Conservation (phyloP, 345 rosid genomes). For the Lepidium sativum region DNA sequence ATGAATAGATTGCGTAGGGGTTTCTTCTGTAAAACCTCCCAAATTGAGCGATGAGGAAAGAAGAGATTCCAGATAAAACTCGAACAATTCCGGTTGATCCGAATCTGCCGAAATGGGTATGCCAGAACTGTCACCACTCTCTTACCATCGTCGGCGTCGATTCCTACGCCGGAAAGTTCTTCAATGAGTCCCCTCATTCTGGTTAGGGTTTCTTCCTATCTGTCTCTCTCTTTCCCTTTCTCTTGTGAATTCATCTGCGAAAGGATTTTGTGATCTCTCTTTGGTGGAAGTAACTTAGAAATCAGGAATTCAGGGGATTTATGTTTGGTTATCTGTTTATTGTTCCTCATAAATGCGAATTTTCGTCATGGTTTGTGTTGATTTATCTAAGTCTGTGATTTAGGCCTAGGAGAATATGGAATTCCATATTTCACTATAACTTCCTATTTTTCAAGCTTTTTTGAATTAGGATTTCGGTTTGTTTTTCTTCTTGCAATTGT, state of each 20-base stretch:
- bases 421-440: not conserved
- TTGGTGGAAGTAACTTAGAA: not conserved
- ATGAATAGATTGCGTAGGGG: not conserved
- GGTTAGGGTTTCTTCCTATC: slow-evolving; percentile 36
- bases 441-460: not conserved
- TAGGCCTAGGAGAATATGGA: not conserved
- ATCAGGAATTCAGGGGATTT: not conserved
- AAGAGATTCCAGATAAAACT: slow-evolving; percentile 38
- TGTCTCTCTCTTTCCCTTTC: not conserved
- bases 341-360: not conserved
- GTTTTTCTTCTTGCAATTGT: not conserved
- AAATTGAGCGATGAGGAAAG: slow-evolving; percentile 31
- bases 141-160: slow-evolving; percentile 87
- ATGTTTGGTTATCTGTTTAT: not conserved
- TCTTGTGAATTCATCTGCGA: not conserved
- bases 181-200: slow-evolving; percentile 64
- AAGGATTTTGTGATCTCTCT: no score
- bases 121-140: slow-evolving; percentile 79
- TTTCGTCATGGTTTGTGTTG: not conserved
- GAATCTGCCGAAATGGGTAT: slow-evolving; percentile 71
- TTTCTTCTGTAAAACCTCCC: not conserved
- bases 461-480: not conserved
- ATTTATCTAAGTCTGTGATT: not conserved
- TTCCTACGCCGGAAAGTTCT: slow-evolving; percentile 77
- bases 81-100: slow-evolving; percentile 63